Percentiles rank a stretch among this genome's conserved stretches.
Evolutionary conservation across 192 early-diverging fungal genomes (phyloP).

Genomic region (Umbelopsis sp.): DNA sequence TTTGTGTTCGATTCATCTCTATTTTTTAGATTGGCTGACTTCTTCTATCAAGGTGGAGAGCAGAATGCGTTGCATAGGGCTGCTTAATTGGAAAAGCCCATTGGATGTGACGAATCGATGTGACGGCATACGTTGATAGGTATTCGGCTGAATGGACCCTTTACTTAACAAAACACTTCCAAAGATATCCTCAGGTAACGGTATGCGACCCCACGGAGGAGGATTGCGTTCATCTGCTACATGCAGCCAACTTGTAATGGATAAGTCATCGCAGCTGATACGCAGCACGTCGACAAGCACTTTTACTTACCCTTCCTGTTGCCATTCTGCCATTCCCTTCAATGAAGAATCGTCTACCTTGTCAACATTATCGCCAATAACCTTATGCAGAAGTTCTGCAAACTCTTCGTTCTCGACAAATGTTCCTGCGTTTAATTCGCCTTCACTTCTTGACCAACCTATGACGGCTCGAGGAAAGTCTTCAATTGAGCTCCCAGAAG

Average conservation of each 20-base stretch:
- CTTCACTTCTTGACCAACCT: constrained; percentile 31
- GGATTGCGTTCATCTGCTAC: constrained; percentile 42
- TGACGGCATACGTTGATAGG: constrained; percentile 60
- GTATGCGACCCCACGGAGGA: constrained; percentile 51
- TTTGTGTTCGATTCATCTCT: neutral
- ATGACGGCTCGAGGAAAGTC: constrained; percentile 31
- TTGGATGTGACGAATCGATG: constrained; percentile 55
- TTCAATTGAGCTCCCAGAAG: neutral
- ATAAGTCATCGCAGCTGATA: neutral
- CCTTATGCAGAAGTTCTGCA: constrained; percentile 28
- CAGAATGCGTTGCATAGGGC: constrained; percentile 44
- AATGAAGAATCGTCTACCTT: constrained; percentile 32
- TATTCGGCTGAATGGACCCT: constrained; percentile 46
- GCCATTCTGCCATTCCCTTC: constrained; percentile 41
- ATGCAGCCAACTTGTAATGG: constrained; percentile 35
- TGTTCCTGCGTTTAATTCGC: constrained; percentile 20
- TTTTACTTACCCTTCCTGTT: constrained; percentile 37
- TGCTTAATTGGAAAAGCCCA: constrained; percentile 55
- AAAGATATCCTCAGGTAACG: constrained; percentile 63
- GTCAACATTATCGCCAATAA: constrained; percentile 27
- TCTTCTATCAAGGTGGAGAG: constrained; percentile 23
- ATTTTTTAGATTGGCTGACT: neutral
- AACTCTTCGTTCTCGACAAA: constrained; percentile 37
- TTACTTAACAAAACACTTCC: constrained; percentile 55
- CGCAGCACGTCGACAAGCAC: neutral